These are phyloP conservation scores for Gossypium stocksii DNA, from an alignment of 345 rosid species.

Conservation along the genomic window DNA sequence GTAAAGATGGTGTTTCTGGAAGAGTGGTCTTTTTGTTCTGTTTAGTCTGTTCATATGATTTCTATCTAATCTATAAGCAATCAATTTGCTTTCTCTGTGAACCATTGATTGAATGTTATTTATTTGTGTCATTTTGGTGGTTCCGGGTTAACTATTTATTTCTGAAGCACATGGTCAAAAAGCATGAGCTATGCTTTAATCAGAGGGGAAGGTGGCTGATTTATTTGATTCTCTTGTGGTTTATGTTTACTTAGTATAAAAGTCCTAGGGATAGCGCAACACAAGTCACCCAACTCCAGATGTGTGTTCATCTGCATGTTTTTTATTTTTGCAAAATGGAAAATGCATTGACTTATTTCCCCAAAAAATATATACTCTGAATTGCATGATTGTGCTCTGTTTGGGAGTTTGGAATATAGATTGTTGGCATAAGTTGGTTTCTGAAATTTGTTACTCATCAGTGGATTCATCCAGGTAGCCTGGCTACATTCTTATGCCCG, in stretches of 20 bases:
- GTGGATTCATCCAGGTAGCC: neutral
- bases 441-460: neutral
- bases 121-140: neutral
- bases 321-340: neutral
- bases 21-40: neutral
- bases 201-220: neutral
- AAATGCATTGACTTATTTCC: neutral
- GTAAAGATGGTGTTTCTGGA: constrained; percentile 1
- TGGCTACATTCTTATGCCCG: neutral
- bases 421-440: neutral
- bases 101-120: neutral
- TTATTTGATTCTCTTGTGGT: constrained; percentile 1
- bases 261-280: neutral
- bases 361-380: neutral
- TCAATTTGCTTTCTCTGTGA: neutral
- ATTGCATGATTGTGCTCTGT: neutral
- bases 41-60: neutral
- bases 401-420: constrained; percentile 7
- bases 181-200: neutral
- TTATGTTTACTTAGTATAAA: neutral
- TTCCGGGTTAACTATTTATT: neutral
- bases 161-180: neutral
- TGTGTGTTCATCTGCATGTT: neutral
- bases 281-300: neutral
- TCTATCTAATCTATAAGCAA: neutral